Base-by-base conservation (phyloP, 208 protist species). In the Phytomonas francai region DNA sequence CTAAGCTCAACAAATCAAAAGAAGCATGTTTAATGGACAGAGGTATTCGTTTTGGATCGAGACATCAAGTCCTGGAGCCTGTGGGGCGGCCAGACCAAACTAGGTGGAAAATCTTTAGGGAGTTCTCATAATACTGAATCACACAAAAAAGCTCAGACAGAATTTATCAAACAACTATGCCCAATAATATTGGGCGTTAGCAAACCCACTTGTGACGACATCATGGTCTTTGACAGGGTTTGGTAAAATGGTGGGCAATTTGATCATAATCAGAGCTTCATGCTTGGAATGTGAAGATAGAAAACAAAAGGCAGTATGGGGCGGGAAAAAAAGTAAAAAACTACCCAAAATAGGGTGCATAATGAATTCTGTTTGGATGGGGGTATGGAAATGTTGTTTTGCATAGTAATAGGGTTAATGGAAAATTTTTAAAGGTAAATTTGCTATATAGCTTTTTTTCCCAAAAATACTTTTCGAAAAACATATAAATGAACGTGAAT, bases 341-440 rank as follows among this genome's bases (percentile, higher is more conserved):
- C 3, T 51, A 22, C 16, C 4, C 7, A 51, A 51, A 22, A 51
- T 12, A n/a, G 9, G 2, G 16, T 19, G 42, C 16, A 51, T 12
- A 22, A 11, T 22, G 14, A 51, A 51, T 51, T 51, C 14, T 51
- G 7, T 51, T 51, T 36, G 3, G 33, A 36, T 11, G 14, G 42
- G 42, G 42, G 16, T 51, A 12, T 12, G 16, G 14, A 22, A 51
- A 22, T 69, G 2, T 69, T 69, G 28, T 65, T 60, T 32, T 62
- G 9, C n/a, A 11, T 69, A 30, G 14, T 5, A 25, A 68, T 54
- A 66, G 9, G 65, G 65, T 59, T 59, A 65, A 65, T 25, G 61
- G 29, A 25, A 63, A 67, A 67, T 63, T 63, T 63, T 25, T 63
- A 59, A 57, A 57, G 22, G 49, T 57, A 57, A 27, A 19, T 63